Conservation (phyloP, 805 yeast species). For the Grigorovia humatica region DNA sequence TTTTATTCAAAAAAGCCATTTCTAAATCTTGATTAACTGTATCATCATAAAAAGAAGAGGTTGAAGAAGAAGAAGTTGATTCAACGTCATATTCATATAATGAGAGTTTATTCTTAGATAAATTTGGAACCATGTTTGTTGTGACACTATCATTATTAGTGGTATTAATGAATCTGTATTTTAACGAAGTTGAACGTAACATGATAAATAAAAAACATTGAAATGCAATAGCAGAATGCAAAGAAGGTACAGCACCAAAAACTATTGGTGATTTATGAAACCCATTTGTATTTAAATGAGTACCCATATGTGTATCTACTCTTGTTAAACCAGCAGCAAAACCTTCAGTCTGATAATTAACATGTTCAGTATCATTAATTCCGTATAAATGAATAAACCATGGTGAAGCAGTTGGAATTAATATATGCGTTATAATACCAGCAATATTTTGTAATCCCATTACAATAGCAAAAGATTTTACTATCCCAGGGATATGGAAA, state of each 20-base stretch:
- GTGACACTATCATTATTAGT: neutral
- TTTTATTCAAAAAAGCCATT: neutral
- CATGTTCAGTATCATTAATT: constrained; percentile 35
- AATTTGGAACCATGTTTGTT: neutral
- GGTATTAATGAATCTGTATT: constrained; percentile 11
- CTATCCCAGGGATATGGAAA: constrained; percentile 56
- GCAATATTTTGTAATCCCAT: constrained; percentile 51
- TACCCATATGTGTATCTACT: constrained; percentile 53
- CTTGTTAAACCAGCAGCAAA: constrained; percentile 63
- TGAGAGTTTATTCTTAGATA: neutral
- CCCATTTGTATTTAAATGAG: constrained; percentile 48
- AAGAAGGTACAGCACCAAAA: constrained; percentile 55
- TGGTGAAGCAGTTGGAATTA: constrained; percentile 66
- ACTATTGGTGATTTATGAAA: constrained; percentile 61
- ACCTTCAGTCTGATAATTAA: constrained; percentile 53
- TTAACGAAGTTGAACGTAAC: constrained; percentile 24
- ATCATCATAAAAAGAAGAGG: constrained; percentile 1
- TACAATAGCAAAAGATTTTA: constrained; percentile 42
- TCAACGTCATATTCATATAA: neutral
- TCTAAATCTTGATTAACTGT: neutral
- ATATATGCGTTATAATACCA: constrained; percentile 50
- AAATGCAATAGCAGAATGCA: constrained; percentile 59
- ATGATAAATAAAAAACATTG: constrained; percentile 36
- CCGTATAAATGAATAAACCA: constrained; percentile 61
- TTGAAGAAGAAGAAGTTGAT: constrained; percentile 2